phyloP scores from a whole-genome alignment of 371 early-diverging fungal species.

The Haplosporangium sp. region DNA sequence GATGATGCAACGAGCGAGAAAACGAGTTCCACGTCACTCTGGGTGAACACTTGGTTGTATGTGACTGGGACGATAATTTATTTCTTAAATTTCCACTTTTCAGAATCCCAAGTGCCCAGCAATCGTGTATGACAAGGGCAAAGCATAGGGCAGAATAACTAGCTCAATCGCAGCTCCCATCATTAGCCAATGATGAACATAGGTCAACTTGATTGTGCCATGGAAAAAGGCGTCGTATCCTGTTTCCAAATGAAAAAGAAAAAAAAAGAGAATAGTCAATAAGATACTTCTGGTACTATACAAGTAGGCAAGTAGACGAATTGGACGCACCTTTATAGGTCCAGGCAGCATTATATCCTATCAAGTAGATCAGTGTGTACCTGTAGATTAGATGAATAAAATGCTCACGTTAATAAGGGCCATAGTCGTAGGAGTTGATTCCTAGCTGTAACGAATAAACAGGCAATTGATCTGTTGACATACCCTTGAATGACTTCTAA shows the following conservation, averaged over 20 bases:
- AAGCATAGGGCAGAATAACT: constrained; percentile 27
- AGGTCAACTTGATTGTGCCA: constrained; percentile 54
- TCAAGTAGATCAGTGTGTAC: constrained; percentile 48
- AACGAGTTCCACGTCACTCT: constrained; percentile 13
- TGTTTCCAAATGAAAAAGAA: neutral
- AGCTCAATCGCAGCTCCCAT: constrained; percentile 51
- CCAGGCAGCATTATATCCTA: constrained; percentile 57
- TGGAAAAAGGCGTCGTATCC: constrained; percentile 55
- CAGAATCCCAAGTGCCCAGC: constrained; percentile 5
- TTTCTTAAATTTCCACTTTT: neutral
- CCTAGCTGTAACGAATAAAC: neutral
- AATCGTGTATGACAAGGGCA: constrained; percentile 39
- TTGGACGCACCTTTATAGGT: constrained; percentile 36
- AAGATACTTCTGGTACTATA: too few relatives aligned
- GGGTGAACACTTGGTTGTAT: neutral
- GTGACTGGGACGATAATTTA: neutral
- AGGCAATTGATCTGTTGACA: neutral
- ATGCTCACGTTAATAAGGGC: neutral
- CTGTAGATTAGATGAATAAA: constrained; percentile 9
- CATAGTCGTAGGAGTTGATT: neutral
- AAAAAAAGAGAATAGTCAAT: neutral
- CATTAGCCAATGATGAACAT: constrained; percentile 51
- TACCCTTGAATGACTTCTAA: constrained; percentile 55
- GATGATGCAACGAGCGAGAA: constrained; percentile 1
- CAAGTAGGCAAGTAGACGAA: too few relatives aligned